Evolutionary conservation across 805 yeast genomes (phyloP), one percentile per base, ranked within the genome.

Genomic region (Brettanomyces nanus): DNA sequence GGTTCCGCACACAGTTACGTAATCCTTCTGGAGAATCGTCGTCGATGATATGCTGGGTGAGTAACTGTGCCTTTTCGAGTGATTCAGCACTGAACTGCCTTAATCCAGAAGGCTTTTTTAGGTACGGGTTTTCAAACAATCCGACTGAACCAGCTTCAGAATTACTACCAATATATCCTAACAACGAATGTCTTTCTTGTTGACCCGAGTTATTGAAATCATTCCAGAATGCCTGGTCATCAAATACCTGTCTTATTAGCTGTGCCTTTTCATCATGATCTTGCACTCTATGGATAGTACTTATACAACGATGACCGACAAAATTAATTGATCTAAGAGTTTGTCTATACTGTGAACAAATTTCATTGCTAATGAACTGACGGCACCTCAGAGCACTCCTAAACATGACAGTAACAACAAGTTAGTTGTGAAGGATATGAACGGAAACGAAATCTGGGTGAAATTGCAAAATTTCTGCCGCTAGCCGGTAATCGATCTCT

Each of bases 71-170:
- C 36, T 68, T 67, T 3, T 45, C 53, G n/a, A 87, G 61, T 1
- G 95, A 80, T 17, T 64, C 68, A 28, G 69, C 62, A 3, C 90
- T 75, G 54, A 85, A 92, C 37, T 72, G 68, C 19, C 69, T 60
- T 19, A 90, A 60, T 0, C 95, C 95, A 3, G 71, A 63, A 0
- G 97, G 85, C 2, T 78, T 67, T 2, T 69, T 73, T 32, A 90
- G 62, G 43, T 71, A 73, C 23, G 82, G 80, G 49, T 90, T 89
- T 36, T 70, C 66, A 54, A 92, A 89, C 22, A 90, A 66, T 0
- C 96, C 97, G 1, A 71, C 65, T 4, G 56, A 49, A 10, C 39
- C 44, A 6, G 48, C 35, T 11, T n/a, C 26, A 23, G n/a, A 36
- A n/a, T 14, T 33, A 30, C 6, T 18, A 17, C 28, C 36, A 37